Conservation (phyloP, 2,329 filamentous ascomycete species). For the Colletotrichum cuscutae region DNA sequence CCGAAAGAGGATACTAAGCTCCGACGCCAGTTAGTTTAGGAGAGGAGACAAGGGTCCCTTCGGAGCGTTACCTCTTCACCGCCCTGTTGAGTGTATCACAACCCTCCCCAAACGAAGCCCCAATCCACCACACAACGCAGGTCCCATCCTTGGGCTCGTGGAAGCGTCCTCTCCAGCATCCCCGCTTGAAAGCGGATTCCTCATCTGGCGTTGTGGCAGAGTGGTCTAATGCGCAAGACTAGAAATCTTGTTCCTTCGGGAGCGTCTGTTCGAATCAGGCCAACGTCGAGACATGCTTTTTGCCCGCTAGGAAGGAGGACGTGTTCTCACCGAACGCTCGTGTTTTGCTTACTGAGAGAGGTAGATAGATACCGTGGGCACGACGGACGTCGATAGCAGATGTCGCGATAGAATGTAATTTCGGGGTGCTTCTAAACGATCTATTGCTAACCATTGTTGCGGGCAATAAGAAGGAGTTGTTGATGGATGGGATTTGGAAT, state of each 20-base stretch:
- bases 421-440: not conserved
- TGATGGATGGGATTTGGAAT: not conserved
- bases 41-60: not conserved
- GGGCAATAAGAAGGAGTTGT: not conserved
- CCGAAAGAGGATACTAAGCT: not conserved
- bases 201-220: conserved; percentile 32
- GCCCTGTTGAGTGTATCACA: not conserved
- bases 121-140: not conserved
- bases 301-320: not conserved
- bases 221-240: conserved; percentile 36
- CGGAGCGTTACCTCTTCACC: not conserved
- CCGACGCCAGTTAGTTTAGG: not conserved
- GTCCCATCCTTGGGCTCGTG: not conserved
- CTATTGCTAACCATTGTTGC: not conserved
- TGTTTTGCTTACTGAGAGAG: not conserved
- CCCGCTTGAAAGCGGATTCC: not conserved
- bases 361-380: not conserved
- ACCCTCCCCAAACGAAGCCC: not conserved
- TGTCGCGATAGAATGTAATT: not conserved
- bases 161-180: accelerated
- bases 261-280: conserved; percentile 36
- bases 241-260: conserved; percentile 36
- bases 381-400: not conserved
- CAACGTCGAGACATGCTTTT: conserved; percentile 20
- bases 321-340: not conserved